Evolutionary conservation across 805 yeast species (phyloP).

Genomic region (Suhomyces pyralidae): DNA sequence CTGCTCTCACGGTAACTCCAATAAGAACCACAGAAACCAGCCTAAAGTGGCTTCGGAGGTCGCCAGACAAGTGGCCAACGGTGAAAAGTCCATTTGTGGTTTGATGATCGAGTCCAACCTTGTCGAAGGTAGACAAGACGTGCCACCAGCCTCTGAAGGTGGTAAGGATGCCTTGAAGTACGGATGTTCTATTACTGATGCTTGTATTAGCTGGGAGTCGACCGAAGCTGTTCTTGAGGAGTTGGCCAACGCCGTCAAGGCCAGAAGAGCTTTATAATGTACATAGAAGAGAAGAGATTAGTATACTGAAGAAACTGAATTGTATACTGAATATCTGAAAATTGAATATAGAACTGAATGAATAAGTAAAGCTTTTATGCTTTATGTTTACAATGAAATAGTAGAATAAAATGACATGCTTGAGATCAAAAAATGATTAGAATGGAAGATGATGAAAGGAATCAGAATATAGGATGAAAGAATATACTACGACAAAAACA

Average conservation of each 20-base stretch:
- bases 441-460: no score
- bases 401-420: no score
- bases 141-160: constrained; percentile 61
- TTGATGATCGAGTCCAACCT: constrained; percentile 95
- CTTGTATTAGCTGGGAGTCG: constrained; percentile 88
- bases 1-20: constrained; percentile 96
- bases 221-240: constrained; percentile 70
- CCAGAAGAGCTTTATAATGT: constrained; percentile 53
- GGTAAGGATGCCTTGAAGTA: constrained; percentile 75
- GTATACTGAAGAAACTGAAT: no score
- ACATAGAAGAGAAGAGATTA: background rate
- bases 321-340: no score
- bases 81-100: constrained; percentile 79
- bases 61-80: constrained; percentile 73
- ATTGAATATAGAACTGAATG: no score
- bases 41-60: constrained; percentile 80
- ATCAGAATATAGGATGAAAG: no score
- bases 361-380: no score
- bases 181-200: constrained; percentile 97
- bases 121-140: constrained; percentile 89
- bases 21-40: constrained; percentile 87
- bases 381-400: no score
- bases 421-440: no score
- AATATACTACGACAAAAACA: no score
- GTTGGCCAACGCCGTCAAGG: constrained; percentile 76